These are phyloP conservation scores for Dipodascus geniculatus DNA, from an alignment of 805 yeast species.

Conservation along the genomic window DNA sequence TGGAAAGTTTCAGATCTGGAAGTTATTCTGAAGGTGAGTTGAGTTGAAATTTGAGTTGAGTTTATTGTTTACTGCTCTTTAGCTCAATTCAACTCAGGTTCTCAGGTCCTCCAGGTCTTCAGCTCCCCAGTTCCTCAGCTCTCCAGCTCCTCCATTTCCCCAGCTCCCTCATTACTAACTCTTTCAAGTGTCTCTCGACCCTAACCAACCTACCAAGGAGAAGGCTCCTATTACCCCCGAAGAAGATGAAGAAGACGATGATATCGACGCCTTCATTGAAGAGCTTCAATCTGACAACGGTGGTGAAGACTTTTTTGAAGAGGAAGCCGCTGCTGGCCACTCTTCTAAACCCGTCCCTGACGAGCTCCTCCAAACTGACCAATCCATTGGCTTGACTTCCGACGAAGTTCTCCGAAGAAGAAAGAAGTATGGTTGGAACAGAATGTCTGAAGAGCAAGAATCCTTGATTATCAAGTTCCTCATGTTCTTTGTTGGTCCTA, in stretches of 20 bases:
- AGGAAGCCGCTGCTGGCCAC: constrained; percentile 35
- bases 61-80: not conserved
- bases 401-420: constrained; percentile 76
- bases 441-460: constrained; percentile 84
- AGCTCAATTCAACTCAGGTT: too few species aligned
- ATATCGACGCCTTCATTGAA: constrained; percentile 42
- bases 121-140: too few species aligned
- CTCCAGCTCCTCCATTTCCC: too few species aligned
- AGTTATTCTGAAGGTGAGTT: not conserved
- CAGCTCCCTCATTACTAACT: too few species aligned
- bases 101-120: too few species aligned
- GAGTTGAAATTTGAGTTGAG: not conserved
- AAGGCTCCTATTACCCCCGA: constrained; percentile 25
- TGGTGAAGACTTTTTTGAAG: constrained; percentile 31
- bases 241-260: constrained; percentile 52
- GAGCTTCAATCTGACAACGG: constrained; percentile 62
- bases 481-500: constrained; percentile 88
- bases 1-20: not conserved
- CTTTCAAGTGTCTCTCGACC: constrained; percentile 1
- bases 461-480: constrained; percentile 67
- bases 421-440: constrained; percentile 83
- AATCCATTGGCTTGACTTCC: constrained; percentile 58
- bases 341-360: constrained; percentile 75
- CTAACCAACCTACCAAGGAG: constrained; percentile 31
- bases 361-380: constrained; percentile 74